phyloP scores from a whole-genome alignment of 352 stramenopile genomes.

The Achlya hypogyna region DNA sequence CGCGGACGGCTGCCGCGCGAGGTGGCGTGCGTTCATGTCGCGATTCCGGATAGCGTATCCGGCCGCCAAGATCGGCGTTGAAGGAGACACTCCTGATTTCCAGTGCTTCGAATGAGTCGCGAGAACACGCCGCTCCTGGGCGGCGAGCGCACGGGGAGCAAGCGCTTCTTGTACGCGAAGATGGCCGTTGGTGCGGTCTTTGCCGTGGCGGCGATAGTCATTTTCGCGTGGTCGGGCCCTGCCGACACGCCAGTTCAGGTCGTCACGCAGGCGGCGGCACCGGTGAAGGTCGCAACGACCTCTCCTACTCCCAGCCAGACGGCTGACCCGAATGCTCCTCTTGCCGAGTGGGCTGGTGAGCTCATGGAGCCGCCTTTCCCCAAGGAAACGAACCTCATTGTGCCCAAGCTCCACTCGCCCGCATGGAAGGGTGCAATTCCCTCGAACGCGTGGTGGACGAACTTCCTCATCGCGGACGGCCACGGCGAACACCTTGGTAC shows the following conservation, averaged over 20 bases:
- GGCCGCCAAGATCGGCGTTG: not conserved
- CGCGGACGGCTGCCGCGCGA: too few species aligned
- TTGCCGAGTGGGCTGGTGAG: not conserved
- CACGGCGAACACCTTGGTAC: conserved; percentile 31
- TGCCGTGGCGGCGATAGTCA: not conserved
- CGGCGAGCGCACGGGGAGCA: not conserved
- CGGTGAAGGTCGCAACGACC: not conserved
- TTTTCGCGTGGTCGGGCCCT: not conserved
- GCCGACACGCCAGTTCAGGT: not conserved
- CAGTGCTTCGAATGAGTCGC: not conserved
- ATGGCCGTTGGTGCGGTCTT: not conserved
- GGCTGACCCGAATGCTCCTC: not conserved
- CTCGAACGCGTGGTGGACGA: conserved; percentile 88
- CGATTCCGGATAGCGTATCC: not conserved
- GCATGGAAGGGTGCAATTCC: conserved; percentile 47
- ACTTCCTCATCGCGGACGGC: conserved; percentile 66
- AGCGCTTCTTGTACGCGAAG: not conserved
- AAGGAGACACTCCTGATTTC: not conserved
- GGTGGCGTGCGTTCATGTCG: too few species aligned
- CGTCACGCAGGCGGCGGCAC: not conserved
- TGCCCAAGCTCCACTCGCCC: conserved; percentile 37
- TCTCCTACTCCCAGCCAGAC: not conserved
- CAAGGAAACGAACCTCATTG: conserved; percentile 21
- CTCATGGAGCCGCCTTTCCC: conserved; percentile 6
- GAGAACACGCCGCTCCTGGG: not conserved